A percentile compares a stretch with the other conserved stretches of the same genome.
phyloP scores from a whole-genome alignment of 1,139 yeast species.

The Yamadazyma epiphylla region DNA sequence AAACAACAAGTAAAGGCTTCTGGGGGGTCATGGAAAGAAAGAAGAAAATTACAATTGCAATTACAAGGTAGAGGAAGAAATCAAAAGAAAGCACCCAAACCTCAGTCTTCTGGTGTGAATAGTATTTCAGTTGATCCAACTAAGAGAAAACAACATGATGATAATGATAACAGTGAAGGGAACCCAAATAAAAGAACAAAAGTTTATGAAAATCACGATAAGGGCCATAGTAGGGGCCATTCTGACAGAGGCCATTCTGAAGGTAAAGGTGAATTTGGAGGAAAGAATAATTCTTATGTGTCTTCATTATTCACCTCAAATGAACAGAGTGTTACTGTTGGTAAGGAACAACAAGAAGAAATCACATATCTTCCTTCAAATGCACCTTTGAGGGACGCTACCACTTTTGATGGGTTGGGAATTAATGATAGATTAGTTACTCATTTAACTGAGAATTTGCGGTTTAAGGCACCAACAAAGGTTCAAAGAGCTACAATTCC shows the following conservation, averaged over 20 bases:
- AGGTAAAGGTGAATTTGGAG: constrained; percentile 46
- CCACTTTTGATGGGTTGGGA: constrained; percentile 71
- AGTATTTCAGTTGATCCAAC: constrained; percentile 25
- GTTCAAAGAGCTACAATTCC: constrained; percentile 88
- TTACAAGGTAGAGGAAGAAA: constrained; percentile 45
- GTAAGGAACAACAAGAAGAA: constrained; percentile 9
- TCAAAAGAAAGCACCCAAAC: constrained; percentile 19
- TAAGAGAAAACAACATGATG: constrained; percentile 12
- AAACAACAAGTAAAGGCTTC: constrained; percentile 34
- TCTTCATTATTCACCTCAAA: constrained; percentile 86
- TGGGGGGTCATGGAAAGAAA: constrained; percentile 81
- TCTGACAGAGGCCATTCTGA: too few species aligned
- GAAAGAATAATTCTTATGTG: constrained; percentile 58
- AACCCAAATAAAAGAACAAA: constrained; percentile 14
- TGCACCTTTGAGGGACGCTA: constrained; percentile 73
- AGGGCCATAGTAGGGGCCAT: too few species aligned
- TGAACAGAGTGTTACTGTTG: constrained; percentile 26
- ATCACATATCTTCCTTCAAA: constrained; percentile 58
- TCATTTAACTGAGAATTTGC: constrained; percentile 57
- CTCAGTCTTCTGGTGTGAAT: constrained; percentile 33
- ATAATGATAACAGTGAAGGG: constrained; percentile 2
- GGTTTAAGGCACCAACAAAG: constrained; percentile 71
- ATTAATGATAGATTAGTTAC: constrained; percentile 49
- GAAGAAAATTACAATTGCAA: constrained; percentile 55
- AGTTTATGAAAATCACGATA: too few species aligned